These are phyloP conservation scores for Neurospora sp. DNA, from an alignment of 495 filamentous ascomycete genomes.

Conservation along the genomic window DNA sequence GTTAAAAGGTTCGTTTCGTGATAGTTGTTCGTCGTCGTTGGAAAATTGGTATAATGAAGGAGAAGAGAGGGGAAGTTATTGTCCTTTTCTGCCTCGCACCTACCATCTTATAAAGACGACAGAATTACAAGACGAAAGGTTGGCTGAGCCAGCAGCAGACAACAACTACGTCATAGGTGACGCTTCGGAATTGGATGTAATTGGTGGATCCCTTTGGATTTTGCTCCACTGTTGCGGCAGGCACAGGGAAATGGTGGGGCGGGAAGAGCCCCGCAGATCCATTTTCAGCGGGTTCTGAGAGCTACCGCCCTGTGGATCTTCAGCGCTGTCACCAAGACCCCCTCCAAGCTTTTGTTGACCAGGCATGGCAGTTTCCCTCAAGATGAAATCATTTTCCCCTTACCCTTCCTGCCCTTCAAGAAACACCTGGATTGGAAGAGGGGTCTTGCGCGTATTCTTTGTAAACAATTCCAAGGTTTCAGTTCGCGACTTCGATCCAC, in stretches of 20 bases:
- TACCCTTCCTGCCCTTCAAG: background rate
- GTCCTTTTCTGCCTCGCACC: background rate
- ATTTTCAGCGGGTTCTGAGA: background rate
- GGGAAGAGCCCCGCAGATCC: background rate
- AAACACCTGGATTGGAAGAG: background rate
- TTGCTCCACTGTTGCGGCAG: background rate
- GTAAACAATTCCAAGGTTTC: background rate
- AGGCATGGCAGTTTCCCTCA: background rate
- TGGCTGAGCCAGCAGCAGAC: background rate
- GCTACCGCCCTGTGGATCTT: background rate
- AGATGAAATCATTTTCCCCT: background rate
- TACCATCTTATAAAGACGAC: background rate
- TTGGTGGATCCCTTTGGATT: background rate
- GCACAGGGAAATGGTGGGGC: background rate
- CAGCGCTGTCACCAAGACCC: background rate
- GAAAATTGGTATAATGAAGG: background rate
- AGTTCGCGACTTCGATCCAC: background rate
- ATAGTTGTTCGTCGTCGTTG: background rate
- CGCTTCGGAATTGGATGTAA: background rate
- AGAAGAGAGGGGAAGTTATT: background rate
- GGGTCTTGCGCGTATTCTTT: background rate
- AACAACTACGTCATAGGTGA: conserved; percentile 19
- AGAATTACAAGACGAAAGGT: background rate
- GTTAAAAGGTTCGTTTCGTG: background rate
- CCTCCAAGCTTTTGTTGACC: background rate